Percentiles rank a stretch among this genome's conserved stretches.
Conservation (phyloP, 2,329 filamentous ascomycete species). For the Thelonectria rubi region DNA sequence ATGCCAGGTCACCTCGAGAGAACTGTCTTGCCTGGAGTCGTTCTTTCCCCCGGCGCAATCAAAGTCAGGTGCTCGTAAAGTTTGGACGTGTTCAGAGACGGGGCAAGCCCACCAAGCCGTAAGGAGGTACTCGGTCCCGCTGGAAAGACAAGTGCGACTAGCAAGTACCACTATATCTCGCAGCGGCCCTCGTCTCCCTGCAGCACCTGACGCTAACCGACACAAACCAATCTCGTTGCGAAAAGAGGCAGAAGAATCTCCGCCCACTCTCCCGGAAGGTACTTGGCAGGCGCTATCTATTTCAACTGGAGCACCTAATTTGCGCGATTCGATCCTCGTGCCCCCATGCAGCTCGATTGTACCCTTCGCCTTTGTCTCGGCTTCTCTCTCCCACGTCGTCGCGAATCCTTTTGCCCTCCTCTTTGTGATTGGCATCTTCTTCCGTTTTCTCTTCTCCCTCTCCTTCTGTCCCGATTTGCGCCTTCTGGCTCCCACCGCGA, state of each 20-base stretch:
- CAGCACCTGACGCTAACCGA: conserved; percentile 28
- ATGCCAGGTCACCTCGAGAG: not conserved
- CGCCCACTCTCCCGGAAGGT: conserved; percentile 28
- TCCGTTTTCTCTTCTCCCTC: conserved; percentile 31
- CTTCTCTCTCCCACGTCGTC: conserved; percentile 36
- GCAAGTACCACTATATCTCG: conserved; percentile 41
- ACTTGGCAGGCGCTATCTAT: conserved; percentile 35
- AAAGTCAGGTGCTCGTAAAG: conserved; percentile 27
- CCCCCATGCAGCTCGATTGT: conserved; percentile 9
- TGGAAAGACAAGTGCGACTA: no score
- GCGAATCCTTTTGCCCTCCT: conserved; percentile 41
- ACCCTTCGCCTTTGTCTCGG: conserved; percentile 28
- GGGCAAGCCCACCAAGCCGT: conserved; percentile 31
- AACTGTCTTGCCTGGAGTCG: not conserved
- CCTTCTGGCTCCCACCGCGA: conserved; percentile 27
- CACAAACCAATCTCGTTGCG: conserved; percentile 21
- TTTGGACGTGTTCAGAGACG: conserved; percentile 28
- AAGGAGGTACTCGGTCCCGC: conserved; percentile 17
- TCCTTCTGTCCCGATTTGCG: conserved; percentile 23
- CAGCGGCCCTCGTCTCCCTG: conserved; percentile 31
- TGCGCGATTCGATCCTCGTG: conserved; percentile 43
- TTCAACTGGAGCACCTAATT: conserved; percentile 40
- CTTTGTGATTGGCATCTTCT: conserved; percentile 6
- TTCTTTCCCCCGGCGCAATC: conserved; percentile 14
- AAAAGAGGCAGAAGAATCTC: conserved; percentile 24